These are phyloP conservation scores for Astrothelium subdiscretum DNA, from an alignment of 495 filamentous ascomycete genomes.

Conservation along the genomic window DNA sequence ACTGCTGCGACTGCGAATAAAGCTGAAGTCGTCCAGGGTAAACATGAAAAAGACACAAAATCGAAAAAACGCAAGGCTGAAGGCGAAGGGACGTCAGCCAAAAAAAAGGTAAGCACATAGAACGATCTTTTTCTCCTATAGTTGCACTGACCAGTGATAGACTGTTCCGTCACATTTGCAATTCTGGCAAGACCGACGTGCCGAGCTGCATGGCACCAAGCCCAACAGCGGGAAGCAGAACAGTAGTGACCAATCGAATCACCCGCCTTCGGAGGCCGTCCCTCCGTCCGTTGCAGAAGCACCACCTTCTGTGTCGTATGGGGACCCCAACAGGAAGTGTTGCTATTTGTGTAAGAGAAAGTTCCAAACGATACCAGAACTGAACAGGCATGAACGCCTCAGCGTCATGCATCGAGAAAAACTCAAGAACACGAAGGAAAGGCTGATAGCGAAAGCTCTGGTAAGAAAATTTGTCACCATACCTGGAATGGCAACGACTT, in stretches of 20 bases:
- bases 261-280: background rate
- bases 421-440: conserved; percentile 31
- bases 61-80: conserved; percentile 64
- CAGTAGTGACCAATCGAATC: background rate
- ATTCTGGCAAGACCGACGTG: conserved; percentile 80
- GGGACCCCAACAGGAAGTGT: conserved; percentile 56
- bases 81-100: conserved; percentile 35
- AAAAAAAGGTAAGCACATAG: conserved; percentile 33
- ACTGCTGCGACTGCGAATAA: conserved; percentile 28
- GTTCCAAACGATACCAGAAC: conserved; percentile 56
- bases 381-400: conserved; percentile 65
- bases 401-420: conserved; percentile 65
- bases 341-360: conserved; percentile 68
- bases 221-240: conserved; percentile 14
- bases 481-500: conserved; percentile 14
- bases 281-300: background rate
- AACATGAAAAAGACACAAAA: conserved; percentile 43
- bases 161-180: conserved; percentile 58
- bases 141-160: conserved; percentile 17
- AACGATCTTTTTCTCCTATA: background rate
- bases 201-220: conserved; percentile 60
- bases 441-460: conserved; percentile 20
- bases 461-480: background rate
- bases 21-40: conserved; percentile 29
- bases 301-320: conserved; percentile 48